phyloP scores from a whole-genome alignment of 2,329 filamentous ascomycete species.

The Myriosclerotinia duriaeana region DNA sequence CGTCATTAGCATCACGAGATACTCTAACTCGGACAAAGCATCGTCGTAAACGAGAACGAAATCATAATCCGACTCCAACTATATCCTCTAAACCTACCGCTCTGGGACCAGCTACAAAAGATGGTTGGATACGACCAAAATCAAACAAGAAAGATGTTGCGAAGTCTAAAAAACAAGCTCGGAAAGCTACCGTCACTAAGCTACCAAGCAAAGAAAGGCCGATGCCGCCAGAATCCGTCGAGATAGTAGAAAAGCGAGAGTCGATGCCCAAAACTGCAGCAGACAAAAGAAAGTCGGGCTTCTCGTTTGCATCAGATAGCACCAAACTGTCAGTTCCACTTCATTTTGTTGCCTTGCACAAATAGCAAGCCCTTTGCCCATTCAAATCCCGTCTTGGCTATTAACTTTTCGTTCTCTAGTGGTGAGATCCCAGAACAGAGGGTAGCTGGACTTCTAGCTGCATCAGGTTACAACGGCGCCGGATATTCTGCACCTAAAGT shows the following conservation, averaged over 20 bases:
- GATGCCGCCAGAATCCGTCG: neutral
- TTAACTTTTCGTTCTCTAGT: neutral
- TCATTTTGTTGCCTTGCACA: no score
- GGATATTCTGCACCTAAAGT: neutral
- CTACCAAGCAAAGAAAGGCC: neutral
- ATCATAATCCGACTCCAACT: neutral
- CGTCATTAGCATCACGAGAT: slow-evolving; percentile 12
- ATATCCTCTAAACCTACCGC: slow-evolving; percentile 23
- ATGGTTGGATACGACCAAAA: slow-evolving; percentile 32
- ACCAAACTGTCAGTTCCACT: slow-evolving; percentile 42
- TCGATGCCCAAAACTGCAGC: neutral
- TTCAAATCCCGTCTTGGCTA: no score
- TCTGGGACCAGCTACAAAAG: slow-evolving; percentile 31
- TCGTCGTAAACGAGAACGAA: neutral
- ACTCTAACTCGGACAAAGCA: neutral
- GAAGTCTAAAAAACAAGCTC: slow-evolving; percentile 18
- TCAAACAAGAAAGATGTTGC: neutral
- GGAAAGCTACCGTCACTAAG: neutral
- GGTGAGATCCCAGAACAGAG: neutral
- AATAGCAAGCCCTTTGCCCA: neutral
- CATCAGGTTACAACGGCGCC: neutral
- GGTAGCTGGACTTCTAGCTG: neutral
- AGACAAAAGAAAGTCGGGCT: slow-evolving; percentile 36
- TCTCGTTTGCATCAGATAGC: slow-evolving; percentile 47
- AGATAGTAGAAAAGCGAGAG: neutral